phyloP scores from a whole-genome alignment of 306 rosid species.

The Adenanthera pavonina region DNA sequence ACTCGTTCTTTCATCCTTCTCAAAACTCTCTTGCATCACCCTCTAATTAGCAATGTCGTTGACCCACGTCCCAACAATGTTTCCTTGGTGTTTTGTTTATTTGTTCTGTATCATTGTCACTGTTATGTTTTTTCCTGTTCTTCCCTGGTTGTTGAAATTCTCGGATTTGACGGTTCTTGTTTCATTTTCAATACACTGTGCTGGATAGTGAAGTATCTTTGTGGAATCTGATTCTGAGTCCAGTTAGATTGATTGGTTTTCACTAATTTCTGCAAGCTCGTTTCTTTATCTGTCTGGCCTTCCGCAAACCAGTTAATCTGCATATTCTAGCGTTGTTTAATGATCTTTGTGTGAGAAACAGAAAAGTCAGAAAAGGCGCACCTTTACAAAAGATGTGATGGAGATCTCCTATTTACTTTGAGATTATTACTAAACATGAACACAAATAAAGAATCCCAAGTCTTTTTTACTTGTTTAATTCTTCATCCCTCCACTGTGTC shows the following conservation, averaged over 20 bases:
- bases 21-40: background rate
- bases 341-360: constrained; percentile 12
- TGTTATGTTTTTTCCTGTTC: background rate
- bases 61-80: constrained; percentile 31
- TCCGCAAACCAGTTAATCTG: background rate
- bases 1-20: background rate
- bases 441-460: constrained; percentile 32
- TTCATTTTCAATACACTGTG: background rate
- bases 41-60: constrained; percentile 52
- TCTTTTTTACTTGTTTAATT: constrained; percentile 34
- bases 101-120: constrained; percentile 14
- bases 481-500: constrained; percentile 43
- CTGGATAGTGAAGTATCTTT: background rate
- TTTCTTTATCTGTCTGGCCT: background rate
- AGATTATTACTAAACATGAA: constrained; percentile 4
- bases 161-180: background rate
- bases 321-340: background rate
- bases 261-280: background rate
- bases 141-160: background rate
- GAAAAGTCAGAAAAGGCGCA: constrained; percentile 29
- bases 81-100: constrained; percentile 17
- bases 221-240: constrained; percentile 10
- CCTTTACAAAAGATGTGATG: constrained; percentile 37
- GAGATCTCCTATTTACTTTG: constrained; percentile 42
- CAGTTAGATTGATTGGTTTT: background rate